phyloP scores from a whole-genome alignment of 176 grass and related monocot species.

The Alopecurus myosuroides region DNA sequence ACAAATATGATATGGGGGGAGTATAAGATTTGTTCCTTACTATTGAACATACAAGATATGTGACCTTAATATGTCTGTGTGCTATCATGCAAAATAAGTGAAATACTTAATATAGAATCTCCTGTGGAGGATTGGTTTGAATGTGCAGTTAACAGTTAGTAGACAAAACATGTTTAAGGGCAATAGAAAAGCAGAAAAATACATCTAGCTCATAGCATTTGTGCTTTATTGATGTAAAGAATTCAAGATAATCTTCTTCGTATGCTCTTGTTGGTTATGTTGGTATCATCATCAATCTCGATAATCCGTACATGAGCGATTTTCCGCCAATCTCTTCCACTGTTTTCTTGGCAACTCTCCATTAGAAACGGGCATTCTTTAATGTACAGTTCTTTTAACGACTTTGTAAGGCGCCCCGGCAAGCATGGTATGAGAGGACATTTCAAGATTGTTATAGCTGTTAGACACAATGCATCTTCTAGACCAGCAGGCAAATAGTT shows the following conservation, averaged over 20 bases:
- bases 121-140: neutral
- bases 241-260: slow-evolving; percentile 17
- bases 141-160: neutral
- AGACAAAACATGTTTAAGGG: slow-evolving; percentile 16
- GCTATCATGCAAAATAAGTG: neutral
- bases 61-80: neutral
- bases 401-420: slow-evolving; percentile 37
- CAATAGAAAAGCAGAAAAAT: neutral
- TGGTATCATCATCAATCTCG: slow-evolving; percentile 18
- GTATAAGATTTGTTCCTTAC: neutral
- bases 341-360: slow-evolving; percentile 27
- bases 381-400: slow-evolving; percentile 50
- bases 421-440: slow-evolving; percentile 53
- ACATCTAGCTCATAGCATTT: slow-evolving; percentile 10
- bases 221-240: neutral
- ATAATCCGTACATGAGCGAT: slow-evolving; percentile 52
- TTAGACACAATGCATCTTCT: slow-evolving; percentile 32
- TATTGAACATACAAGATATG: neutral
- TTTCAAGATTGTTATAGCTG: slow-evolving; percentile 32
- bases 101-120: neutral
- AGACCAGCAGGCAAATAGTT: slow-evolving; percentile 40
- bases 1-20: slow-evolving; percentile 39
- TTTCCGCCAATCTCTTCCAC: slow-evolving; percentile 41
- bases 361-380: slow-evolving; percentile 44
- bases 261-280: neutral